Percentiles rank a stretch among this genome's conserved stretches.
These are phyloP conservation scores for Podospora conica DNA, from an alignment of 495 filamentous ascomycete species.

Conservation along the genomic window DNA sequence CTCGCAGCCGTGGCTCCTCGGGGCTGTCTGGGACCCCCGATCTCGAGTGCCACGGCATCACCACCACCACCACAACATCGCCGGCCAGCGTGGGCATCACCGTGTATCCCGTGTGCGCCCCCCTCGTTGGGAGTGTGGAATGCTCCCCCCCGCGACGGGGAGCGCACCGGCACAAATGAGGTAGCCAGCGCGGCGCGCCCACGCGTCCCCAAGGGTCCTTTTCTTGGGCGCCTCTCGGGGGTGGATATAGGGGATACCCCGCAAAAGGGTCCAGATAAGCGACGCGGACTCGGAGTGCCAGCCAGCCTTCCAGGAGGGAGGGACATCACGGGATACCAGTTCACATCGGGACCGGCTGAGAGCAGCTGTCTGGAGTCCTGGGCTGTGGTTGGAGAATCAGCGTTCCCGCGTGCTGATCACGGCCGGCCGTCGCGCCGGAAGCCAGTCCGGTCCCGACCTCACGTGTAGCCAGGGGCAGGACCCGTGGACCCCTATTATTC, in stretches of 20 bases:
- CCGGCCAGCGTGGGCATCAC: neutral
- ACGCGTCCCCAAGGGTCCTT: neutral
- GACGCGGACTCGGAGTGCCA: neutral
- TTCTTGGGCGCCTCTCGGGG: neutral
- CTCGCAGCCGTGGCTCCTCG: neutral
- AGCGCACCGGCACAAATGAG: neutral
- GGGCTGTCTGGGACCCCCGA: neutral
- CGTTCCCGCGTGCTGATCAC: neutral
- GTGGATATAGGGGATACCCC: neutral
- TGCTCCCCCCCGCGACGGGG: neutral
- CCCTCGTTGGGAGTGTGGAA: neutral
- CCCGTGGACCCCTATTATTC: too few species aligned
- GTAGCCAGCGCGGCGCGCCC: neutral
- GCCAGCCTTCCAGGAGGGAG: too few species aligned
- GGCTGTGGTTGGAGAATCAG: neutral
- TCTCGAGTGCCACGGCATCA: neutral
- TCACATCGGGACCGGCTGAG: too few species aligned
- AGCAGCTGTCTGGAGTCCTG: too few species aligned
- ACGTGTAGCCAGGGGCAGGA: too few species aligned
- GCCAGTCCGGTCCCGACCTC: too few species aligned
- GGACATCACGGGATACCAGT: neutral
- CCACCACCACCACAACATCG: too few species aligned
- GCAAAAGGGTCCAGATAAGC: neutral
- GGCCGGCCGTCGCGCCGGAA: too few species aligned
- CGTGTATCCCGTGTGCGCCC: neutral